Conservation (phyloP, 2,329 filamentous ascomycete genomes). For the Bipolaris gigantea region DNA sequence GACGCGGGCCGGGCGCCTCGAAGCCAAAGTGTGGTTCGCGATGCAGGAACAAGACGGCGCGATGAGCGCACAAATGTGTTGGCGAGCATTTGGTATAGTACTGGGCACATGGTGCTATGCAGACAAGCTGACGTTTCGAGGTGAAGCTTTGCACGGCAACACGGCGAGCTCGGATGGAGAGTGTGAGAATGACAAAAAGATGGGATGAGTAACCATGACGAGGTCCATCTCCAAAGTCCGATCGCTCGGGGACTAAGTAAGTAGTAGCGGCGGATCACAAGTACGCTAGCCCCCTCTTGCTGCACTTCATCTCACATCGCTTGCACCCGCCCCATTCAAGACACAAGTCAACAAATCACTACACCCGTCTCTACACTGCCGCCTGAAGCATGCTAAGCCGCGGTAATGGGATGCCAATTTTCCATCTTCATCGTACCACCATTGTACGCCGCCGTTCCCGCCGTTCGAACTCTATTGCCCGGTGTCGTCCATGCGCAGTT, state of each 20-base stretch:
- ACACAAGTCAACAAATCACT: too few species aligned
- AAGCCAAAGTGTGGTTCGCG: constrained; percentile 22
- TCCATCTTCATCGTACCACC: background rate
- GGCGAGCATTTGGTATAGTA: constrained; percentile 26
- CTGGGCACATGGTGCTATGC: constrained; percentile 11
- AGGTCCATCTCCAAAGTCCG: constrained; percentile 5
- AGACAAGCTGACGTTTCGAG: background rate
- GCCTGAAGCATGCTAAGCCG: background rate
- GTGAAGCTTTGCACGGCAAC: background rate
- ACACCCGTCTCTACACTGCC: background rate
- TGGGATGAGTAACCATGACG: constrained; percentile 19
- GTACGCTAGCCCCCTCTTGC: background rate
- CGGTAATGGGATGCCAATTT: background rate
- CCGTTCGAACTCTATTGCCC: background rate
- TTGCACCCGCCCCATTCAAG: too few species aligned
- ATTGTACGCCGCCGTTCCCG: background rate
- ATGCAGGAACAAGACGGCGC: constrained; percentile 15
- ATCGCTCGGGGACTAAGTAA: background rate
- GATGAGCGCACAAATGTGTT: constrained; percentile 23
- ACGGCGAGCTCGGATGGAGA: background rate
- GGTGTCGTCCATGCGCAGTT: background rate
- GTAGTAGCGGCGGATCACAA: constrained; percentile 20
- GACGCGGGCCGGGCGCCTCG: constrained; percentile 35
- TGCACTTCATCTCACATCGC: background rate
- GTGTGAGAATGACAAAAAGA: constrained; percentile 1